A percentile compares a stretch with the other conserved stretches of the same genome.
Conservation (phyloP, 208 protist genomes). For the Leishmania gerbilli region DNA sequence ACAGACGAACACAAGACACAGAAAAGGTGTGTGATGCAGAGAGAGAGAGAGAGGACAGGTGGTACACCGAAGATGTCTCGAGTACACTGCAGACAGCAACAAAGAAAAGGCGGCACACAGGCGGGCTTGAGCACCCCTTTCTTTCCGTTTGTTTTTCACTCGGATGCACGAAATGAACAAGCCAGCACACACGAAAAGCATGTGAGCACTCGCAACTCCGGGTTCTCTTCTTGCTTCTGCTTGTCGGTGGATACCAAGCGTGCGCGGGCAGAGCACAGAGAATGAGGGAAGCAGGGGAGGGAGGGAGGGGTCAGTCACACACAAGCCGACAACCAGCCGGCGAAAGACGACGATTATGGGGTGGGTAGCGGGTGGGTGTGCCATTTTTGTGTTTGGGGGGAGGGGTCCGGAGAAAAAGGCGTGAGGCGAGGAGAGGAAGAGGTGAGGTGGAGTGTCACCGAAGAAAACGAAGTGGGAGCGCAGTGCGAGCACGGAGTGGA, state of each 20-base stretch:
- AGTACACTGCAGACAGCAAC: not conserved
- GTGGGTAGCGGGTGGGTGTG: not conserved
- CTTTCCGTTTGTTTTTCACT: too few species aligned
- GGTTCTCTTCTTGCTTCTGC: not conserved
- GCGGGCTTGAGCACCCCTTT: not conserved
- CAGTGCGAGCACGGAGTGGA: too few species aligned
- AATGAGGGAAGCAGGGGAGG: not conserved
- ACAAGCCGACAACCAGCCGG: not conserved
- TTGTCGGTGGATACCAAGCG: not conserved
- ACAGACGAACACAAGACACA: not conserved
- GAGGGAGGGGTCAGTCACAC: not conserved
- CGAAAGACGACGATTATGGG: not conserved
- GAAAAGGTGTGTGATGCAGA: not conserved
- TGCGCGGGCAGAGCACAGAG: not conserved
- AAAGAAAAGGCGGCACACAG: not conserved
- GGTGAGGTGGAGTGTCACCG: too few species aligned
- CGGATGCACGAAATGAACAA: not conserved
- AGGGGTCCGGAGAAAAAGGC: too few species aligned
- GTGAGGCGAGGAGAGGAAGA: too few species aligned
- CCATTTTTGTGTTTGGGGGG: not conserved
- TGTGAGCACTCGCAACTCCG: not conserved
- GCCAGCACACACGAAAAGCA: not conserved
- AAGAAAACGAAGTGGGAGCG: too few species aligned
- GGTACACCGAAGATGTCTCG: not conserved
- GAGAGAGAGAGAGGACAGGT: not conserved